phyloP scores from a whole-genome alignment of 176 grass and related monocot genomes.

The Dactylis glomerata region DNA sequence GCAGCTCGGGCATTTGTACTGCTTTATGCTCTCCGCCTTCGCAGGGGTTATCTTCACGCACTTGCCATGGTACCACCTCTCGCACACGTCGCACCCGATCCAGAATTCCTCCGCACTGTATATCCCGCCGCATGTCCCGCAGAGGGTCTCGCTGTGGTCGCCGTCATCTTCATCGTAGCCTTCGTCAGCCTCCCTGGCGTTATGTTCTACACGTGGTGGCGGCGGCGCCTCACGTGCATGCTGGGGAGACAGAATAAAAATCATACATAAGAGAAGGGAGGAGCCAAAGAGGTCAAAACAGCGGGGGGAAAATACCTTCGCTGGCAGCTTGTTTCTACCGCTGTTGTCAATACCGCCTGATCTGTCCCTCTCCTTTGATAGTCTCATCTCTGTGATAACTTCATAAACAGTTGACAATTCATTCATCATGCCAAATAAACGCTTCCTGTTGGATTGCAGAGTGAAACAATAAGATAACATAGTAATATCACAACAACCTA shows the following conservation, averaged over 20 bases:
- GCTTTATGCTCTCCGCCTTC: constrained; percentile 96
- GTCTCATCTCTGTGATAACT: constrained; percentile 57
- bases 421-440: constrained; percentile 92
- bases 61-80: constrained; percentile 96
- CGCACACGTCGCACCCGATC: constrained; percentile 91
- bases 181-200: constrained; percentile 53
- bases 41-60: constrained; percentile 96
- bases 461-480: constrained; percentile 11
- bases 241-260: constrained; percentile 30
- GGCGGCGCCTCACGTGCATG: constrained; percentile 48
- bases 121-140: constrained; percentile 76
- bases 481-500: not conserved
- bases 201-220: constrained; percentile 40
- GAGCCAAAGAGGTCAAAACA: not conserved
- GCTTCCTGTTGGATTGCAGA: constrained; percentile 59
- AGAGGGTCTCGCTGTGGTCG: constrained; percentile 89
- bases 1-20: constrained; percentile 98
- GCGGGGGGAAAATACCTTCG: constrained; percentile 59
- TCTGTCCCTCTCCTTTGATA: constrained; percentile 63
- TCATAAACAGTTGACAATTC: constrained; percentile 89
- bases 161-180: constrained; percentile 78
- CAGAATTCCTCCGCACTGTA: constrained; percentile 89
- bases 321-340: constrained; percentile 65
- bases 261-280: not conserved
- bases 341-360: constrained; percentile 54